Evolutionary conservation across 352 stramenopile genomes (phyloP), one percentile per base, ranked within the genome.

Genomic region (Phytophthora brassicae): DNA sequence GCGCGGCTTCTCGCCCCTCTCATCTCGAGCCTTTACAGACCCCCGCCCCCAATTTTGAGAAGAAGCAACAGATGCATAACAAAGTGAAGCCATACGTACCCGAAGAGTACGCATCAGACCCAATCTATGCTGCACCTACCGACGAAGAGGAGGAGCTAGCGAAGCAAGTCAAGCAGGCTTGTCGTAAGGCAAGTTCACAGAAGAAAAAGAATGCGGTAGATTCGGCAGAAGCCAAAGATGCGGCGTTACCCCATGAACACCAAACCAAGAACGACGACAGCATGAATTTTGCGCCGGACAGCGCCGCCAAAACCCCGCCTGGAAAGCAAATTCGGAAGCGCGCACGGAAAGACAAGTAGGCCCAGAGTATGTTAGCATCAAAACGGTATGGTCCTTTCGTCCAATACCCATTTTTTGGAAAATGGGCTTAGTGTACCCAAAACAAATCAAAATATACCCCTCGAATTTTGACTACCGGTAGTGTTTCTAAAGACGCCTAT

Each of bases 31-130:
- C 26, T 19, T 17, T 46, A 1, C 6, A 4, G 16, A 35, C n/a
- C n/a, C n/a, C n/a, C n/a, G n/a, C n/a, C n/a, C n/a, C n/a, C n/a
- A 63, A 63, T 1, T 24, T 35, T 3, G 46, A 51, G 7, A 63
- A 63, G 44, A 49, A 51, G 3, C 11, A 2, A 4, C 11, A 56
- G 2, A 1, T 56, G 24, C 14, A 56, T 26, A 55, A 13, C 8
- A 49, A 48, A 1, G 50, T 63, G 13, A 33, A 16, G 2, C 24
- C 4, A 24, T 56, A 50, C 36, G 45, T 63, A 3, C 55, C 35
- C 2, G 45, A 50, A 5, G 55, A 56, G 19, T 63, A 45, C 20
- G 33, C 49, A 36, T 9, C 0, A 0, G 44, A 63, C 12, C 16
- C 33, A 6, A 50, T 63, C 23, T 63, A 56, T 26, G 44, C 35